Percentiles rank a stretch among this genome's conserved stretches.
phyloP scores from a whole-genome alignment of 176 grass and related monocot genomes.

The Coix lacrymajobi region DNA sequence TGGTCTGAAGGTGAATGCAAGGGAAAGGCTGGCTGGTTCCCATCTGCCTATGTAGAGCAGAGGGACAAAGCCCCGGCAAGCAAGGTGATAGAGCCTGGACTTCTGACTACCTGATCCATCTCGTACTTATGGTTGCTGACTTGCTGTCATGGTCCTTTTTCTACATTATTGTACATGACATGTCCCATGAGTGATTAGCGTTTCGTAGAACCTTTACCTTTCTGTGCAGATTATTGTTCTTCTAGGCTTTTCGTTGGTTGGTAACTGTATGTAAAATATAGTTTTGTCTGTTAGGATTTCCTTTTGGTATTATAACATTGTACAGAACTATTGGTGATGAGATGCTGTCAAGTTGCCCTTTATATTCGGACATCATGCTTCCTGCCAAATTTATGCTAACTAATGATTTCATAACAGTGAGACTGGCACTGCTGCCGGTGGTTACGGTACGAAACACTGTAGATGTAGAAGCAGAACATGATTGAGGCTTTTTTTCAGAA shows the following conservation, averaged over 20 bases:
- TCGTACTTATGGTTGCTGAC: slow-evolving; percentile 17
- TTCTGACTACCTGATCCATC: slow-evolving; percentile 49
- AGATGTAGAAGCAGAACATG: neutral
- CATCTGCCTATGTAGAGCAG: slow-evolving; percentile 78
- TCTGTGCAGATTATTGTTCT: slow-evolving; percentile 44
- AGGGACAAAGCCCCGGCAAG: slow-evolving; percentile 82
- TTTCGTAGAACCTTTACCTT: slow-evolving; percentile 40
- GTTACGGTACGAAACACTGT: neutral
- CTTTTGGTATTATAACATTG: slow-evolving; percentile 2
- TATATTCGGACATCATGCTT: slow-evolving; percentile 24
- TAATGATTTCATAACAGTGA: slow-evolving; percentile 19
- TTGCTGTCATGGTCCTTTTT: slow-evolving; percentile 43
- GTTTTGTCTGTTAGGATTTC: slow-evolving; percentile 22
- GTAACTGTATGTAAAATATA: slow-evolving; percentile 41
- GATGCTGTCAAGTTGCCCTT: slow-evolving; percentile 17
- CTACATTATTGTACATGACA: slow-evolving; percentile 41
- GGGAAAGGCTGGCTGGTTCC: slow-evolving; percentile 93
- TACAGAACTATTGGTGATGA: slow-evolving; percentile 28
- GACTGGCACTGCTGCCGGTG: neutral
- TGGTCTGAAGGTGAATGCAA: slow-evolving; percentile 98
- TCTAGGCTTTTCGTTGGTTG: slow-evolving; percentile 7
- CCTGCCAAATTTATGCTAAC: neutral
- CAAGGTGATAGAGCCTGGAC: slow-evolving; percentile 63
- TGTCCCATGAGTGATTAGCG: slow-evolving; percentile 15
- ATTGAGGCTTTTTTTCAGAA: neutral